These are phyloP conservation scores for Cokeromyces recurvatus DNA, from an alignment of 371 early-diverging fungal species.

Conservation along the genomic window DNA sequence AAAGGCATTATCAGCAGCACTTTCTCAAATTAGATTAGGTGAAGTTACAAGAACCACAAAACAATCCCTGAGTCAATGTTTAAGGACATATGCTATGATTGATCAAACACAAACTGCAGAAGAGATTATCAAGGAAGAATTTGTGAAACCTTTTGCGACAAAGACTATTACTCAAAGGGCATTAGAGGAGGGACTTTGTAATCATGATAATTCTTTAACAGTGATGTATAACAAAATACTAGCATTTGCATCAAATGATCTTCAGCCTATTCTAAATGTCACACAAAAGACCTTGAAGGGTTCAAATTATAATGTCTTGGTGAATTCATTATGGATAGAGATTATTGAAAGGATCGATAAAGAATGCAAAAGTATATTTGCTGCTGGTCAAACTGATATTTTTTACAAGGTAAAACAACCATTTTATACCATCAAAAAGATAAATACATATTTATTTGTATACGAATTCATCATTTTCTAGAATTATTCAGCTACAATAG, in stretches of 20 bases:
- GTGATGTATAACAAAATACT: slow-evolving; percentile 58
- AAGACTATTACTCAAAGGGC: slow-evolving; percentile 40
- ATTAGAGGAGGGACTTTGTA: slow-evolving; percentile 4
- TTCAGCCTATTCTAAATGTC: slow-evolving; percentile 56
- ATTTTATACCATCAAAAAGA: too few species aligned
- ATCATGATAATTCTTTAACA: slow-evolving; percentile 31
- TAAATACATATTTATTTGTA: too few species aligned
- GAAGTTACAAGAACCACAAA: slow-evolving; percentile 39
- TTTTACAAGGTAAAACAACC: slow-evolving; percentile 59
- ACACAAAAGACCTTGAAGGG: slow-evolving; percentile 61
- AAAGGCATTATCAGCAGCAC: slow-evolving; percentile 41
- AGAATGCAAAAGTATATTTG: slow-evolving; percentile 54
- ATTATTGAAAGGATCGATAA: slow-evolving; percentile 47
- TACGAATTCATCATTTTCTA: too few species aligned
- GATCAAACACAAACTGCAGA: slow-evolving; percentile 72
- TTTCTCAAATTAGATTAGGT: slow-evolving; percentile 39
- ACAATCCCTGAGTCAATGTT: slow-evolving; percentile 60
- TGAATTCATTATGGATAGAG: slow-evolving; percentile 64
- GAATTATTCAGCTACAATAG: slow-evolving; percentile 64
- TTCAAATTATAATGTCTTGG: slow-evolving; percentile 65
- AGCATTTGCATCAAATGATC: slow-evolving; percentile 45
- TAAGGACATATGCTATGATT: slow-evolving; percentile 71
- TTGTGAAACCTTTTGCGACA: slow-evolving; percentile 51
- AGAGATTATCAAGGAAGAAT: slow-evolving; percentile 55
- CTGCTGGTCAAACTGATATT: slow-evolving; percentile 67